Evolutionary conservation across 2,329 filamentous ascomycete genomes (phyloP), one percentile per base, ranked within the genome.

Genomic region (Neonectria punicea): DNA sequence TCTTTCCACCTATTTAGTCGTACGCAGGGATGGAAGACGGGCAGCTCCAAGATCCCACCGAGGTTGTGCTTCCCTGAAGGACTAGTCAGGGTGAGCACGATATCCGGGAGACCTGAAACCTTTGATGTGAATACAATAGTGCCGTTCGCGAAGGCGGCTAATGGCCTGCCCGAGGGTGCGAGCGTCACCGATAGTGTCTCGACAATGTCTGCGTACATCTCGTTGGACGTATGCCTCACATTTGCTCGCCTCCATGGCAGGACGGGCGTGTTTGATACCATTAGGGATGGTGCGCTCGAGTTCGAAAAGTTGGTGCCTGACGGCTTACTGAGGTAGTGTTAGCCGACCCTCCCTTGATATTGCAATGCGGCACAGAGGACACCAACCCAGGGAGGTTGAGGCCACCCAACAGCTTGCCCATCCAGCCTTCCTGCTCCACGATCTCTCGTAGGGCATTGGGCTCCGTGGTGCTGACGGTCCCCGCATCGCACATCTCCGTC

Each of bases 1-100:
- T 97, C 93, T 72, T 91, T 91, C 96, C 96, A 99, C 68, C 90
- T 87, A n/a, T 91, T 92, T 3, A 99, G 83, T 18, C 96, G 87
- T 9, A 99, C 96, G 74, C 96, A 98, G 0, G 96, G 96, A 77
- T 99, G 96, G 73, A 99, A 99, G 0, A 98, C 94, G 1, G 95
- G 96, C 2, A 97, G 83, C 69, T 97, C 91, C 78, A 99, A 89
- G 39, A 94, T 87, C 67, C 87, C 89, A 16, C 84, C 86, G 53
- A 98, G 85, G 55, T 90, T 90, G 75, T 92, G 91, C 69, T 90
- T 92, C n/a, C 93, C 92, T 1, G 93, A 93, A 0, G 93, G 92
- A 2, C 93, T 91, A 1, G 91, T 92, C 30, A 99, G 85, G 14
- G 87, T 92, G 10, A 99, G 83, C 18, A 93, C 79, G n/a, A 99